Percentiles rank a stretch among this genome's conserved stretches.
Conservation (phyloP, 164 flowering plant genomes). For the Saururus chinensis region DNA sequence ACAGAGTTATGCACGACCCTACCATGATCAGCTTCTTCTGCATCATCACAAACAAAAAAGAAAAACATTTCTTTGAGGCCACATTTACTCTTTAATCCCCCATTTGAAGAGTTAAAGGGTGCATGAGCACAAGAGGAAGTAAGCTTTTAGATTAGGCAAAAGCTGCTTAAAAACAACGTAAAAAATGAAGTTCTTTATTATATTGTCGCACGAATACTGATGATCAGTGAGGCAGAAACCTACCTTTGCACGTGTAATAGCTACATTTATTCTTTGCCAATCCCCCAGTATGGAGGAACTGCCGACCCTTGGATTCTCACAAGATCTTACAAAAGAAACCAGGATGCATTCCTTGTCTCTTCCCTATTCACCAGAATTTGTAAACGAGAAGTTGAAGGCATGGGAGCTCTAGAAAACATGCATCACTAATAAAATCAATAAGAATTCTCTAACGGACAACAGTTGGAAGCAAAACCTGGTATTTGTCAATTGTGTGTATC, state of each 20-base stretch:
- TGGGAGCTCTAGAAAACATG: background rate
- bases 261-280: slow-evolving; percentile 98
- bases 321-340: slow-evolving; percentile 82
- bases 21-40: slow-evolving; percentile 98
- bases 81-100: background rate
- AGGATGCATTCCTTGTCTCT: slow-evolving; percentile 95
- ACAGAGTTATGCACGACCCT: slow-evolving; percentile 77
- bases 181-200: too few species aligned
- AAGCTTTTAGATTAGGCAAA: too few species aligned
- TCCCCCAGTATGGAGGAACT: slow-evolving; percentile 85
- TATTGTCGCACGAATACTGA: too few species aligned
- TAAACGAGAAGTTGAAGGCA: background rate
- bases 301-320: slow-evolving; percentile 40
- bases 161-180: too few species aligned
- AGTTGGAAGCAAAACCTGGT: slow-evolving; percentile 51
- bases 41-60: slow-evolving; percentile 1
- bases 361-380: slow-evolving; percentile 38
- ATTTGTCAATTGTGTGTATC: slow-evolving; percentile 95
- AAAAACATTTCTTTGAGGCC: background rate
- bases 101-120: background rate
- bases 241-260: slow-evolving; percentile 96
- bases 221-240: background rate
- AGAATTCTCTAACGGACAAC: background rate
- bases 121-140: background rate
- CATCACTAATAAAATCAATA: background rate